These are phyloP conservation scores for Tephrocybe rancida DNA, from an alignment of 768 basidiomycete species.

Conservation along the genomic window DNA sequence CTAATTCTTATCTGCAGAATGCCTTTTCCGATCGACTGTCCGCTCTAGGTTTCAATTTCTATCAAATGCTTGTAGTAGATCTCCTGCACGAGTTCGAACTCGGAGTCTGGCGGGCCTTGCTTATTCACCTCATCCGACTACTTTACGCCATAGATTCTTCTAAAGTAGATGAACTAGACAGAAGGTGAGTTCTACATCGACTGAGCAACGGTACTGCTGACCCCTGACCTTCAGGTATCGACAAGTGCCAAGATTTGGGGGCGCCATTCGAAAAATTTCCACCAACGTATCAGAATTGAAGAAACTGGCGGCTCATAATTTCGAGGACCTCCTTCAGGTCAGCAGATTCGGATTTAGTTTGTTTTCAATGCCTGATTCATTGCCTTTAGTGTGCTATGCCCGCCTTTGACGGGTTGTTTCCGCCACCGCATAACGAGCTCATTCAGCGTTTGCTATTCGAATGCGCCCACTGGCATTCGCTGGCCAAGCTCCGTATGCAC, in stretches of 20 bases:
- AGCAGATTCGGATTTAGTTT: not conserved
- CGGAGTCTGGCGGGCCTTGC: slow-evolving; percentile 25
- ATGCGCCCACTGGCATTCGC: slow-evolving; percentile 8
- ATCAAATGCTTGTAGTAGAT: slow-evolving; percentile 20
- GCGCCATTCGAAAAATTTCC: slow-evolving; percentile 23
- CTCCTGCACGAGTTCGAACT: slow-evolving; percentile 30
- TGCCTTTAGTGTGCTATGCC: slow-evolving; percentile 2
- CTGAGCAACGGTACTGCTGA: no score
- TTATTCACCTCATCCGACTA: slow-evolving; percentile 26
- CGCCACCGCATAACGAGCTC: slow-evolving; percentile 2
- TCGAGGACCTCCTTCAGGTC: slow-evolving; percentile 31
- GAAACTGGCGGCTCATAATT: slow-evolving; percentile 26
- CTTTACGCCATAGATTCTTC: not conserved
- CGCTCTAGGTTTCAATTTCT: slow-evolving; percentile 20
- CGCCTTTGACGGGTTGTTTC: slow-evolving; percentile 11
- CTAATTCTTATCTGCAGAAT: slow-evolving; percentile 8
- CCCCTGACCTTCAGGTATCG: slow-evolving; percentile 24
- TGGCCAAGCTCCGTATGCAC: slow-evolving; percentile 14
- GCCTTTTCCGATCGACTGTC: slow-evolving; percentile 6
- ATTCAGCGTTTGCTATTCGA: slow-evolving; percentile 7
- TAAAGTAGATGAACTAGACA: no score
- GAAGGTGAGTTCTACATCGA: no score
- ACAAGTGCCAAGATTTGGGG: slow-evolving; percentile 32
- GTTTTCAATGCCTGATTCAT: not conserved
- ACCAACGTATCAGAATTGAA: slow-evolving; percentile 21